These are phyloP conservation scores for Trichoderma reesei DNA, from an alignment of 495 filamentous ascomycete genomes.

Conservation along the genomic window DNA sequence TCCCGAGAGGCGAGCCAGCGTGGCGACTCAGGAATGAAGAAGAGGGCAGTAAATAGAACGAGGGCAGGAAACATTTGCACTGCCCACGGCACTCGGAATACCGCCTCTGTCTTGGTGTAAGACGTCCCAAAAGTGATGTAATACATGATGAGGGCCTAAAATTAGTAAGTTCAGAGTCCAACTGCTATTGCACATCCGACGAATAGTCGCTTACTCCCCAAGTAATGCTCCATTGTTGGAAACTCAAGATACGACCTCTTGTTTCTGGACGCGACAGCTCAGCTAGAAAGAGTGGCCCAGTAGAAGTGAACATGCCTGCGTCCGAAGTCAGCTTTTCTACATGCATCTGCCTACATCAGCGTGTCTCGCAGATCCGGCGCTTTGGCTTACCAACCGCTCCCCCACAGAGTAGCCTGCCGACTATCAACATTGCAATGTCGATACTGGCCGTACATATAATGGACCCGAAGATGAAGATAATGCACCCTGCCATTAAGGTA, in stretches of 20 bases:
- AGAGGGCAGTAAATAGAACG: background rate
- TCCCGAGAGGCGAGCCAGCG: background rate
- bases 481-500: conserved; percentile 56
- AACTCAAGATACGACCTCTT: background rate
- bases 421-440: conserved; percentile 53
- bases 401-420: conserved; percentile 11
- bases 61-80: background rate
- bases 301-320: conserved; percentile 8
- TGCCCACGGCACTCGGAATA: conserved; percentile 3
- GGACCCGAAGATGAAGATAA: conserved; percentile 64
- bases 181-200: background rate
- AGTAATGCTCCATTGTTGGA: conserved; percentile 10
- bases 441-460: conserved; percentile 53
- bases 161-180: background rate
- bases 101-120: background rate
- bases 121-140: conserved; percentile 9
- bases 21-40: background rate
- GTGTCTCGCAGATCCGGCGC: background rate
- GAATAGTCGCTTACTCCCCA: background rate
- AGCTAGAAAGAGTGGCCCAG: background rate
- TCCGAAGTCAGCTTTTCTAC: background rate
- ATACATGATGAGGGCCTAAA: background rate
- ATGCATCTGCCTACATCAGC: no score
- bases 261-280: conserved; percentile 2
- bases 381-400: background rate